Evolutionary conservation across 805 yeast species (phyloP).

Genomic region (Debaryomyces hansenii): DNA sequence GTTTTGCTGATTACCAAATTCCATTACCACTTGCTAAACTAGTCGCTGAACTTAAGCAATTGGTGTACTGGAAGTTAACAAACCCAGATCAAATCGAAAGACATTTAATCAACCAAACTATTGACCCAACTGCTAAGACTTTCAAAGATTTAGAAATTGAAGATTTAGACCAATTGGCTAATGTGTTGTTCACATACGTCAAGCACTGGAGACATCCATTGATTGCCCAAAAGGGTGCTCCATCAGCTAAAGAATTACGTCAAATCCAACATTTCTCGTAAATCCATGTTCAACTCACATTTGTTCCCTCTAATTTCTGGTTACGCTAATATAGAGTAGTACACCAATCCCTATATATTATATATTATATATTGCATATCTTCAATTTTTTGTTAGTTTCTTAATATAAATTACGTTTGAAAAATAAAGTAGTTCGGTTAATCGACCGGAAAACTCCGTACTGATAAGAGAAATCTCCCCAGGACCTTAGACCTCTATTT

Average conservation of each 20-base stretch:
- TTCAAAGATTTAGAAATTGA: constrained; percentile 72
- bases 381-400: neutral
- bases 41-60: constrained; percentile 44
- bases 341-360: neutral
- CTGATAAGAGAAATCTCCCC: neutral
- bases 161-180: constrained; percentile 38
- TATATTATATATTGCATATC: neutral
- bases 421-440: neutral
- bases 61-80: constrained; percentile 46
- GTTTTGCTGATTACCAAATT: constrained; percentile 40
- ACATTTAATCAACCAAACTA: constrained; percentile 63
- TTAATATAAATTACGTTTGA: neutral
- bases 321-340: neutral
- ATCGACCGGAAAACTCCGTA: constrained; percentile 1
- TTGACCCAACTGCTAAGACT: constrained; percentile 60
- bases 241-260: constrained; percentile 43
- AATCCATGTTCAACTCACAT: neutral
- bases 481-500: neutral
- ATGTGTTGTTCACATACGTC: constrained; percentile 45
- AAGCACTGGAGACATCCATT: constrained; percentile 53
- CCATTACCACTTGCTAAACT: constrained; percentile 49
- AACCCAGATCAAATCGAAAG: constrained; percentile 77
- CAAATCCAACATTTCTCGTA: constrained; percentile 45
- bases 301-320: neutral
- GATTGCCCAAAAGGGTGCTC: constrained; percentile 46